These are phyloP conservation scores for Chloris gayana DNA, from an alignment of 176 grass and related monocot species.

Conservation along the genomic window DNA sequence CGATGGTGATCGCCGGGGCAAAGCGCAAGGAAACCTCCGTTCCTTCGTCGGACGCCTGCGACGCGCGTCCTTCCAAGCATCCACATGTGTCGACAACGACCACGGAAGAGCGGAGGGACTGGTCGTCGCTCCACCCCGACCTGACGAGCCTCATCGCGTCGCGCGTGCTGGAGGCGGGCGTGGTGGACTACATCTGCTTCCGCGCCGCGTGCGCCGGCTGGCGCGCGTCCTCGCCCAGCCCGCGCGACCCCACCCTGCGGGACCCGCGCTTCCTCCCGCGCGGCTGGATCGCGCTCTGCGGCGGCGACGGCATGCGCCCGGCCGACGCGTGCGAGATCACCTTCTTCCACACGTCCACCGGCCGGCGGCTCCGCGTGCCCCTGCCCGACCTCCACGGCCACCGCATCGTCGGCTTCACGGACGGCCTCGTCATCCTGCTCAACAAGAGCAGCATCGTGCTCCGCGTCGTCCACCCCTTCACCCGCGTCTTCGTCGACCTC, in stretches of 20 bases:
- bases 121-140: background rate
- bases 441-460: background rate
- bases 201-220: background rate
- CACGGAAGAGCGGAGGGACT: background rate
- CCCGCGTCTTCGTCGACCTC: background rate
- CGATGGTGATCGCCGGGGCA: too few species aligned
- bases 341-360: constrained; percentile 7
- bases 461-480: constrained; percentile 17
- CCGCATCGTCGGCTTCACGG: background rate
- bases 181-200: background rate
- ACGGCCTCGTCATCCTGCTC: constrained; percentile 12
- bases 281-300: constrained; percentile 7
- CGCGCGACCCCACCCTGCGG: background rate
- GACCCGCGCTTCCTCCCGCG: constrained; percentile 1
- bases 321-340: background rate
- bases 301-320: background rate
- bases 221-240: background rate
- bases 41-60: too few species aligned
- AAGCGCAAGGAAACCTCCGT: too few species aligned
- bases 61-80: too few species aligned
- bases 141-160: background rate
- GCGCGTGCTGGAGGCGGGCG: background rate
- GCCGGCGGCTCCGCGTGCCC: background rate
- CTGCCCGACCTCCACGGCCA: background rate
- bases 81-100: too few species aligned